Evolutionary conservation across 208 protist genomes (phyloP), one percentile per base, ranked within the genome.

Genomic region (Leishmania lainsoni): DNA sequence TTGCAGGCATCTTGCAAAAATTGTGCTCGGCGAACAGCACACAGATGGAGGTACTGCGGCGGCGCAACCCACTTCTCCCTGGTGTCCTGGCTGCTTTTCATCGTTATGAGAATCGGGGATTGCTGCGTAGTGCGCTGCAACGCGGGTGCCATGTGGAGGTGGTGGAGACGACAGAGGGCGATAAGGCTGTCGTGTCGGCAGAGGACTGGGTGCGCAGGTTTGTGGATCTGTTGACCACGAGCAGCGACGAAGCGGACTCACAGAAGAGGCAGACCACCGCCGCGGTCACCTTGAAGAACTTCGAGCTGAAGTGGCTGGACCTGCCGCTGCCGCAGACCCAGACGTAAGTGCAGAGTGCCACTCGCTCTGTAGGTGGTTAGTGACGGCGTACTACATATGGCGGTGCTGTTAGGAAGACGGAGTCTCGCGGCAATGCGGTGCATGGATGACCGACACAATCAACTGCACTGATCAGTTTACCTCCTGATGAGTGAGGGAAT

Each of bases 81-180:
- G 91, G 90, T 48, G 81, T 86, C 12, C 74, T 96, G 49, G 70
- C 39, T 26, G 89, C 83, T 16, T 84, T 93, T 20, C 89, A 94
- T 54, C 93, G 93, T 9, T 90, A 94, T 72, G 79, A 87, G 39
- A 89, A 94, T 69, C 85, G 91, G 29, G 85, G 87, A 2, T 72
- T 96, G 75, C 49, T 96, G 77, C 91, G 93, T n/a, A 78, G 86
- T 35, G 82, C 91, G 29, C 78, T 94, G 59, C 90, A 92, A 35
- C 87, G 90, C 10, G 93, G 93, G 14, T 76, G 83, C 49, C 78
- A 76, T 63, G 75, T 94, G 6, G 81, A 91, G 48, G 69, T 88
- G 22, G 48, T 83, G 16, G 79, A 80, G 58, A 22, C 17, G 84
- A 1, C 81, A 49, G 78, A 81, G 75, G 66, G 81, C 32, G 75